Evolutionary conservation across 2,329 filamentous ascomycete species (phyloP).

Genomic region (Trichoderma sp.): DNA sequence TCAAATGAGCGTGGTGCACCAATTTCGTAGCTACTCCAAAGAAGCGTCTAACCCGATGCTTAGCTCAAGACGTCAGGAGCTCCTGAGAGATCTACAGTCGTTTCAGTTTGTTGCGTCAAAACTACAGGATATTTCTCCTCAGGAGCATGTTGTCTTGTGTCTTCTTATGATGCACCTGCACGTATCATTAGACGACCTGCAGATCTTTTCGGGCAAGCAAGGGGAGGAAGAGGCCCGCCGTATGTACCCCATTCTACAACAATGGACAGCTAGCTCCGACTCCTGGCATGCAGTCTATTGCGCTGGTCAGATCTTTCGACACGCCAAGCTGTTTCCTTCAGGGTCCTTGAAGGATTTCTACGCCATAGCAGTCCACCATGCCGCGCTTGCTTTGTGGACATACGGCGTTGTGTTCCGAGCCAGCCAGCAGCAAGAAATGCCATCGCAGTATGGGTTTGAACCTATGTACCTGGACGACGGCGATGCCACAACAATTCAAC

Average conservation of each 20-base stretch:
- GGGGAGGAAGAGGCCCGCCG: constrained; percentile 65
- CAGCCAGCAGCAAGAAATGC: constrained; percentile 34
- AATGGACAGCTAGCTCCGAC: constrained; percentile 58
- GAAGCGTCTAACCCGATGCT: constrained; percentile 49
- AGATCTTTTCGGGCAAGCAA: constrained; percentile 68
- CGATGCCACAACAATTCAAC: constrained; percentile 53
- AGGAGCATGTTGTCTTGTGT: constrained; percentile 52
- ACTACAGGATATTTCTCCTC: constrained; percentile 47
- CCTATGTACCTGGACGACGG: constrained; percentile 55
- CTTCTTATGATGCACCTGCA: constrained; percentile 65
- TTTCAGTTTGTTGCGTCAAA: constrained; percentile 47
- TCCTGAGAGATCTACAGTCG: constrained; percentile 57
- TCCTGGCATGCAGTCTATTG: constrained; percentile 66
- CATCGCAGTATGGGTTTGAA: constrained; percentile 38
- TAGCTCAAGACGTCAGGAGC: constrained; percentile 60
- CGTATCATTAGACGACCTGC: constrained; percentile 64
- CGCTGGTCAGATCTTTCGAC: constrained; percentile 66
- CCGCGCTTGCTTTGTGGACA: constrained; percentile 67
- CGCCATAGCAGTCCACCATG: constrained; percentile 69
- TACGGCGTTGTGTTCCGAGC: constrained; percentile 62
- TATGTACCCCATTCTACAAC: constrained; percentile 58
- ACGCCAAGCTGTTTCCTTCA: constrained; percentile 55
- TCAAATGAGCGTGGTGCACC: constrained; percentile 55
- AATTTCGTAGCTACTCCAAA: constrained; percentile 49
- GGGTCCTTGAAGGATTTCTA: constrained; percentile 64